phyloP scores from a whole-genome alignment of 192 early-diverging fungal genomes.

The Coemansia sp. region DNA sequence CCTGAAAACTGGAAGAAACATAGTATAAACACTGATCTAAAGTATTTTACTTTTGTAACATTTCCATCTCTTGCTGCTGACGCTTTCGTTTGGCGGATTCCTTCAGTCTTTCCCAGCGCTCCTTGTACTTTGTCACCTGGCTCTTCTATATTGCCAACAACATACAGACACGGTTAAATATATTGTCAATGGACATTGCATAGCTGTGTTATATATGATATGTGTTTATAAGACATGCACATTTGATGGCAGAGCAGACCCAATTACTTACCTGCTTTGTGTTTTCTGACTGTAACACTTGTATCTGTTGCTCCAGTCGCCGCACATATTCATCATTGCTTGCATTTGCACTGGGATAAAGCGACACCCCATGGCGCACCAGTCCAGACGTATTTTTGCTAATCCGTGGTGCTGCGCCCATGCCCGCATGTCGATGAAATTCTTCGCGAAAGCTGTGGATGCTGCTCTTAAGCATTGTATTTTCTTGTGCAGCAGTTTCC shows the following conservation, averaged over 20 bases:
- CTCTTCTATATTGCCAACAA: slow-evolving; percentile 15
- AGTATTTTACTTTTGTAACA: slow-evolving; percentile 3
- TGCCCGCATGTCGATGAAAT: slow-evolving; percentile 53
- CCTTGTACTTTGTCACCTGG: slow-evolving; percentile 49
- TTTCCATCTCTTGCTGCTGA: slow-evolving; percentile 35
- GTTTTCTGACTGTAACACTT: slow-evolving; percentile 32
- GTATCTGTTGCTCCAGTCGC: slow-evolving; percentile 36
- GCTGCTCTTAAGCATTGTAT: slow-evolving; percentile 56
- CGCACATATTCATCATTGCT: slow-evolving; percentile 15
- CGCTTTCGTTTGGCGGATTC: slow-evolving; percentile 55
- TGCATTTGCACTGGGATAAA: not conserved
- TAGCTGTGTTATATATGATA: not conserved
- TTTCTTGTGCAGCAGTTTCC: slow-evolving; percentile 52
- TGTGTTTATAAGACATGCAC: not conserved
- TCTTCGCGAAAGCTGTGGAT: slow-evolving; percentile 55
- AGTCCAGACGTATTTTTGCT: slow-evolving; percentile 17
- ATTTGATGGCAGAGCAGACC: not conserved
- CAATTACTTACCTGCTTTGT: slow-evolving; percentile 37
- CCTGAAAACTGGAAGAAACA: not conserved
- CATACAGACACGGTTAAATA: not conserved
- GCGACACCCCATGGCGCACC: slow-evolving; percentile 10
- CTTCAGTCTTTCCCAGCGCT: slow-evolving; percentile 54
- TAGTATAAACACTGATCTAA: not conserved
- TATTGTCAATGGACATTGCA: not conserved
- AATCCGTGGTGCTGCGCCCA: slow-evolving; percentile 30